Evolutionary conservation across 2,329 filamentous ascomycete genomes (phyloP).

Genomic region (Phaeosphaeriaceae sp.): DNA sequence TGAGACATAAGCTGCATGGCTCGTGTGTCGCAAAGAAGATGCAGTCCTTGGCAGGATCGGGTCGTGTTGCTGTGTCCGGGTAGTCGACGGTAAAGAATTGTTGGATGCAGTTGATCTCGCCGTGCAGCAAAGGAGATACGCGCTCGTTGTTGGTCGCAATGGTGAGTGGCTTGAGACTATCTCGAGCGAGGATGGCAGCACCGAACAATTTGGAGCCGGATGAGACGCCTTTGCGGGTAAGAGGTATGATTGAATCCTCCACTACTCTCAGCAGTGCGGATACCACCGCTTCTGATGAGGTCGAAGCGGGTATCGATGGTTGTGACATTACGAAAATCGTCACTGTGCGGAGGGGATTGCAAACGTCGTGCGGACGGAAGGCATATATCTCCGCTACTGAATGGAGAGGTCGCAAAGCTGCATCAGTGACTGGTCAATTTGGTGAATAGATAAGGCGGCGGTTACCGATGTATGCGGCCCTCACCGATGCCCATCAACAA

Average conservation of each 20-base stretch:
- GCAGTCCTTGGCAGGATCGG: conserved; percentile 58
- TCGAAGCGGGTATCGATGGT: background rate
- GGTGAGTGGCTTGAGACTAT: conserved; percentile 54
- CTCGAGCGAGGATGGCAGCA: conserved; percentile 60
- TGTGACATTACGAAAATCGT: conserved; percentile 7
- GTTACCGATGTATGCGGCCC: background rate
- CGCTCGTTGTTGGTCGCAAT: conserved; percentile 66
- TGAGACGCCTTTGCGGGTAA: conserved; percentile 59
- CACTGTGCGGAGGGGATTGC: too few species aligned
- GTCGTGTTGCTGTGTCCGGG: conserved; percentile 40
- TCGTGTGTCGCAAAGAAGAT: conserved; percentile 68
- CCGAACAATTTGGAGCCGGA: conserved; percentile 66
- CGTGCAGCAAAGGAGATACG: conserved; percentile 64
- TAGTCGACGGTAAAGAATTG: conserved; percentile 58
- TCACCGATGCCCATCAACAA: background rate
- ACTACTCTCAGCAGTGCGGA: conserved; percentile 17
- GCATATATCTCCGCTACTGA: background rate
- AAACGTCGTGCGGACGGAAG: background rate
- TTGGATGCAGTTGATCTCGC: conserved; percentile 69
- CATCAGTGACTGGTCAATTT: background rate
- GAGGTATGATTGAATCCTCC: conserved; percentile 59
- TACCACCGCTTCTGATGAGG: conserved; percentile 5
- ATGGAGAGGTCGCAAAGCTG: background rate
- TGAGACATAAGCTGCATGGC: conserved; percentile 66
- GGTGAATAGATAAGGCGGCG: background rate